Evolutionary conservation across 805 yeast species (phyloP).

Genomic region (Ogataea salicorniae): DNA sequence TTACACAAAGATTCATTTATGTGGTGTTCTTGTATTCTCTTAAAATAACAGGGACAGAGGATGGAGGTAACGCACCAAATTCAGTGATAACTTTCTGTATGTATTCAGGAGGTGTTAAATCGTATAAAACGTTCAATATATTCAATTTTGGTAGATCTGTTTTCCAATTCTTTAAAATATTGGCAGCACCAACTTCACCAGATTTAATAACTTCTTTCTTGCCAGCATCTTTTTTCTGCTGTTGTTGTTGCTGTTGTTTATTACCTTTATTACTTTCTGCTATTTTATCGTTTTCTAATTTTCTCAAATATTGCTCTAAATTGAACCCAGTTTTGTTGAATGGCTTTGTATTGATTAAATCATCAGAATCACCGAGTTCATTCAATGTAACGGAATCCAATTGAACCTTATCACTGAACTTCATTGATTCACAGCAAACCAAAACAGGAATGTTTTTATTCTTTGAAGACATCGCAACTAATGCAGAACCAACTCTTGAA

Average conservation of each 20-base stretch:
- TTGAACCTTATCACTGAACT: conserved; percentile 92
- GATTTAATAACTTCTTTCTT: conserved; percentile 20
- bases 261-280: conserved; percentile 3
- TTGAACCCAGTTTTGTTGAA: conserved; percentile 59
- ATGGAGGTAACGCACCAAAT: conserved; percentile 93
- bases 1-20: conserved; percentile 1
- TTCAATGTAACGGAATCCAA: conserved; percentile 92
- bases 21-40: conserved; percentile 73
- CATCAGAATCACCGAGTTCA: conserved; percentile 81
- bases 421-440: conserved; percentile 92
- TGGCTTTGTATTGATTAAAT: conserved; percentile 52
- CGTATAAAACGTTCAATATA: conserved; percentile 83
- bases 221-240: conserved; percentile 23
- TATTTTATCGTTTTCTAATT: conserved; percentile 29
- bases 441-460: conserved; percentile 87
- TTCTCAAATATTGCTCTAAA: conserved; percentile 54
- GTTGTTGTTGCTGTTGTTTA: conserved; percentile 20
- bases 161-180: conserved; percentile 60
- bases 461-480: conserved; percentile 87
- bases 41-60: conserved; percentile 95
- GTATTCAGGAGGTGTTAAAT: conserved; percentile 88
- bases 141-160: conserved; percentile 50
- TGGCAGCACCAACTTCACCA: conserved; percentile 28
- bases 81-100: conserved; percentile 95
- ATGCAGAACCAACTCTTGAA: conserved; percentile 91